Conservation (phyloP, 345 rosid species). For the Leavenworthia alabamica region DNA sequence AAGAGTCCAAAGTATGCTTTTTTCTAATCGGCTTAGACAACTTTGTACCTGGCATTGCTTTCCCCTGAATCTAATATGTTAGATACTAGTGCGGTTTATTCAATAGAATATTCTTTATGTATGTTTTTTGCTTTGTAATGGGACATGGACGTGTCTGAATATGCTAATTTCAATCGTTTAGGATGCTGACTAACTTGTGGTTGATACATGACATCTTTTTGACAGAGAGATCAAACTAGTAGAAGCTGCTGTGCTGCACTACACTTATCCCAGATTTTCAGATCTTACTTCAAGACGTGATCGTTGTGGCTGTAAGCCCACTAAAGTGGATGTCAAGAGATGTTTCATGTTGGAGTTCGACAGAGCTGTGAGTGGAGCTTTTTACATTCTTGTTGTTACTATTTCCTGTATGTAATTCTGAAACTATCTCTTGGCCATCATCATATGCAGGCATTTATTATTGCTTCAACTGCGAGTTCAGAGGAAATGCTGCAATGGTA, state of each 20-base stretch:
- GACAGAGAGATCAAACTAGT: constrained; percentile 72
- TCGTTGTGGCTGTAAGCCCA: constrained; percentile 99
- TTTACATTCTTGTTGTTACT: not conserved
- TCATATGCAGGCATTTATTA: constrained; percentile 80
- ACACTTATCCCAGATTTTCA: constrained; percentile 80
- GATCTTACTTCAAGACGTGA: constrained; percentile 95
- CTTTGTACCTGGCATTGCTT: not conserved
- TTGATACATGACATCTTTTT: constrained; percentile 13
- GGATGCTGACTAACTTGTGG: not conserved
- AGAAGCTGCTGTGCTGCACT: constrained; percentile 87
- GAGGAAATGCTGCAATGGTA: constrained; percentile 97
- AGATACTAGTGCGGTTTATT: not conserved
- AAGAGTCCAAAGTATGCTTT: constrained; percentile 51
- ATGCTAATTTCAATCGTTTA: not conserved
- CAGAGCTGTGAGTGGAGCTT: constrained; percentile 66
- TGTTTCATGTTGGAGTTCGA: constrained; percentile 98
- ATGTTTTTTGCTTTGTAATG: not conserved
- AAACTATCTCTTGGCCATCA: constrained; percentile 9
- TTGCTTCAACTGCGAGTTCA: constrained; percentile 86
- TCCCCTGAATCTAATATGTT: not conserved
- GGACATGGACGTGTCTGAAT: not conserved
- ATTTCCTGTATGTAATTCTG: not conserved
- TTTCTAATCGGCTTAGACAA: constrained; percentile 1
- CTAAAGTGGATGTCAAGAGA: constrained; percentile 87
- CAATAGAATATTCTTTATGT: not conserved